Evolutionary conservation across 1,139 yeast species (phyloP), one percentile per base, ranked within the genome.

Genomic region (Arxiozyma bovina): DNA sequence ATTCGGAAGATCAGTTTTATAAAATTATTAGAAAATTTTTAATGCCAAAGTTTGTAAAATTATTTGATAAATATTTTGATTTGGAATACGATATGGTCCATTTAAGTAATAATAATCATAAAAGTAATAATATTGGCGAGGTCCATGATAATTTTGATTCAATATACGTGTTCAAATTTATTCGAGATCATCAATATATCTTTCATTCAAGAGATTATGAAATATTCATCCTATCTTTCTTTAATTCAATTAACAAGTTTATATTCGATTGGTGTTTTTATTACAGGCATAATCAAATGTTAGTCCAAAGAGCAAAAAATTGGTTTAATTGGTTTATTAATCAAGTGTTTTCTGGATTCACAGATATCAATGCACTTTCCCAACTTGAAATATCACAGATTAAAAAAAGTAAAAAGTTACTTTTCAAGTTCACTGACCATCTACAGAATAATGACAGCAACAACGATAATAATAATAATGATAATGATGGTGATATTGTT

Each of bases 201-300:
- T 54, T 67, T 44, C 38, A 53, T 21, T 53, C 53, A 9, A 44
- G 53, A 7, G 57, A 55, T 8, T 60, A 58, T 45, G 34, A 46
- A 15, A 42, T 48, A 1, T 50, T 65, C 9, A 25, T 66, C 2
- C 48, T 40, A 12, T 60, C 57, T 4, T 50, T 60, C 4, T 66
- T 64, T 50, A 61, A 62, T 50, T 65, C 62, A 17, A 50, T 65
- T 12, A 58, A 60, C 44, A 62, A 61, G 30, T 42, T 64, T 6
- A 41, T 66, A 7, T 64, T 54, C 47, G 66, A 67, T 48, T 67
- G 71, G 71, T 40, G 61, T 17, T 65, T 57, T 50, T 53, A 58
- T 21, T 47, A 49, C 17, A 42, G 27, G 4, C 17, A 30, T 21
- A 27, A 46, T 21, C 30, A 8, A 21, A 3, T 3, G 50, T 45